Base-by-base conservation (phyloP, 192 early-diverging fungal genomes). In the Coemansia sp. region DNA sequence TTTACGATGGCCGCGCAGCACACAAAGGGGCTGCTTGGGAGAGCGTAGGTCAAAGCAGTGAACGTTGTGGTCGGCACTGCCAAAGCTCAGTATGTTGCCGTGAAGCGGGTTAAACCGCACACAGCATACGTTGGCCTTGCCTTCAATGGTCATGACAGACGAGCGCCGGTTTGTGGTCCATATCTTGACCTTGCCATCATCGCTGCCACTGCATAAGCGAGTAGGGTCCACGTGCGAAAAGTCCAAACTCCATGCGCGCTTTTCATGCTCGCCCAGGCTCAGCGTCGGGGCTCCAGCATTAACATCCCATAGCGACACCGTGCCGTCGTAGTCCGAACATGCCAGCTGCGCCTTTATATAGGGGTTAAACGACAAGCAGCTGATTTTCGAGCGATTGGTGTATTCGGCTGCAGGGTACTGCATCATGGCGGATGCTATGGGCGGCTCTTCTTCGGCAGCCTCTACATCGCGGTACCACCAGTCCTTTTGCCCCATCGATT, bases 221-320 rank as follows among this genome's bases (percentile, higher is more conserved):
- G 81, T 87, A 11, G 93, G 93, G 56, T 96, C 88, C 11, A 76
- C 80, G 8, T 70, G 61, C 45, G 82, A 85, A 64, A 90, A 96
- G 64, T 96, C 93, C 6, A 96, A 88, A 45, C 91, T 90, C 93
- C 93, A 98, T 9, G 87, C 84, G 3, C 96, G 83, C 73, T 90
- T 89, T 58, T 94, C 90, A 65, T 98, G 96, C 62, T 98, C 96
- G 49, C 90, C 83, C 75, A 90, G 88, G 6, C 69, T 71, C 43
- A 71, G 60, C 2, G 86, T 82, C 32, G 81, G 65, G 14, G 66
- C 55, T 18, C 93, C 91, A 7, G 83, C 82, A 16, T 75, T 68
- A 2, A 84, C 82, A 66, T 98, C 93, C 93, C 93, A 96, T 11
- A 98, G 60, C 18, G 87, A 83, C 12, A 98, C 86, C 3, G 90